Conservation (phyloP, 176 grass and related monocot species). For the Carex cristatella region DNA sequence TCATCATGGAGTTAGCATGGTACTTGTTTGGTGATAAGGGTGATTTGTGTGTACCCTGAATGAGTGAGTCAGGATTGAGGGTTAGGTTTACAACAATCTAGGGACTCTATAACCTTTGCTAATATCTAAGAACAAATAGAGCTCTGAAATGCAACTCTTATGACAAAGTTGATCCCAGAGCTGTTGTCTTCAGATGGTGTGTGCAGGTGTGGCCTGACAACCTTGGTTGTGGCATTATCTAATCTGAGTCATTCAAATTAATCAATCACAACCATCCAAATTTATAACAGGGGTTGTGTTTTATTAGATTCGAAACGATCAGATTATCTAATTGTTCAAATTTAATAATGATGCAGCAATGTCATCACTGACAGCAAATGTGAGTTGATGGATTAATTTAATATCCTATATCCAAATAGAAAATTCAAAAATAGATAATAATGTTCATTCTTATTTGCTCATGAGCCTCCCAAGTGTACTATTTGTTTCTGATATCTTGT, state of each 20-base stretch:
- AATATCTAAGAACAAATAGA: background rate
- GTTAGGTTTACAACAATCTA: background rate
- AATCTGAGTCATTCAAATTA: background rate
- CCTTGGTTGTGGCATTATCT: background rate
- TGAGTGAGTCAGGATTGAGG: background rate
- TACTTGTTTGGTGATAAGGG: constrained; percentile 9
- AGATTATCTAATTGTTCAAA: background rate
- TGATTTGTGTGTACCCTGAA: constrained; percentile 12
- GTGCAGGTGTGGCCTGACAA: background rate
- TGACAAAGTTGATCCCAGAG: background rate
- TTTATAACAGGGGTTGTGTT: background rate
- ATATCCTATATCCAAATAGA: background rate
- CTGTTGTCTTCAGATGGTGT: background rate
- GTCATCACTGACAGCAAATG: background rate
- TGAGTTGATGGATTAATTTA: background rate
- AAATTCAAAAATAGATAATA: background rate
- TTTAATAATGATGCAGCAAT: background rate
- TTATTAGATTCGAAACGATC: background rate
- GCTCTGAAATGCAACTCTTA: background rate
- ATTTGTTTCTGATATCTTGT: background rate
- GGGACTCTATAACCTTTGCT: background rate
- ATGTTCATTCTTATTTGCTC: background rate
- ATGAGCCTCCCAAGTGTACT: too few species aligned
- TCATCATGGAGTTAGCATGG: constrained; percentile 24
- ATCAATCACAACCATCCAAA: background rate